Evolutionary conservation across 2,329 filamentous ascomycete species (phyloP).

Genomic region (Akanthomyces lecanii): DNA sequence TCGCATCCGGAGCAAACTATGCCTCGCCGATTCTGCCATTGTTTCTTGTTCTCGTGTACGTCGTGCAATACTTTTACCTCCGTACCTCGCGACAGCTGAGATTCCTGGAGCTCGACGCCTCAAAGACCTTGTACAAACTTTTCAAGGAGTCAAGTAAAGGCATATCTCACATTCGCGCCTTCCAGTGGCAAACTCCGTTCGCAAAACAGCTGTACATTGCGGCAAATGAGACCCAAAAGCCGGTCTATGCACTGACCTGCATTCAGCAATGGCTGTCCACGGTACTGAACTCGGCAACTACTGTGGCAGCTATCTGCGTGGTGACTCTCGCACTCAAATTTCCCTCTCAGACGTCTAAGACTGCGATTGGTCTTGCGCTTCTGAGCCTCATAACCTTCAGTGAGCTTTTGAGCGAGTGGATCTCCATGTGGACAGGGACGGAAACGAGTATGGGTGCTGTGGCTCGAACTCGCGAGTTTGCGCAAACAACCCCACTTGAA

Average conservation of each 20-base stretch:
- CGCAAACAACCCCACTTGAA: constrained; percentile 25
- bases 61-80: constrained; percentile 29
- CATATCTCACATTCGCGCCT: constrained; percentile 24
- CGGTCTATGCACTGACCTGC: constrained; percentile 35
- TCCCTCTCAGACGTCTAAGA: constrained; percentile 36
- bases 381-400: constrained; percentile 27
- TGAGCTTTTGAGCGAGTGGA: constrained; percentile 23
- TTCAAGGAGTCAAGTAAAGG: constrained; percentile 34
- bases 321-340: constrained; percentile 37
- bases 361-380: constrained; percentile 42
- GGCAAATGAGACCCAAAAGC: constrained; percentile 28
- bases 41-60: constrained; percentile 14
- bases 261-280: constrained; percentile 44
- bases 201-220: constrained; percentile 39
- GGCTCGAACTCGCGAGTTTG: constrained; percentile 29
- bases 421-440: constrained; percentile 33
- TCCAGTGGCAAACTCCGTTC: constrained; percentile 26
- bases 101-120: constrained; percentile 49
- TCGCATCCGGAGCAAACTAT: constrained; percentile 37
- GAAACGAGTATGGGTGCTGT: constrained; percentile 35
- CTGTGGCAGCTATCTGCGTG: constrained; percentile 29
- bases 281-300: constrained; percentile 32
- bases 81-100: constrained; percentile 52
- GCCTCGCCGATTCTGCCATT: constrained; percentile 41
- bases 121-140: constrained; percentile 39